Conservation (phyloP, 1,139 yeast species). For the Zygoascus meyerae region DNA sequence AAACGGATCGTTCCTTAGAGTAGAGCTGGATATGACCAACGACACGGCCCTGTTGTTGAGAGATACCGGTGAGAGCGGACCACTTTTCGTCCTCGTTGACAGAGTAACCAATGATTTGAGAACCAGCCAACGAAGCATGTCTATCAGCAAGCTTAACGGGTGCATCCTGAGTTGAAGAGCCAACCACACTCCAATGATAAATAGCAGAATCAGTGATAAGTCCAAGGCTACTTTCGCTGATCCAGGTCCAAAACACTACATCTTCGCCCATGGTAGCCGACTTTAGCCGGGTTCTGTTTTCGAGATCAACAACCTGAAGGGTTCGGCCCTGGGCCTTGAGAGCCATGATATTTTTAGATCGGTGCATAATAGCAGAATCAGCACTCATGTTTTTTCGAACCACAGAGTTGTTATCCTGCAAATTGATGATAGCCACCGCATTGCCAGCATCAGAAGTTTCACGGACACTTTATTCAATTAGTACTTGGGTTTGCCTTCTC, state of each 20-base stretch:
- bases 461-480: slow-evolving; percentile 51
- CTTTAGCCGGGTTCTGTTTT: slow-evolving; percentile 81
- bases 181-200: slow-evolving; percentile 79
- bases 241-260: slow-evolving; percentile 95
- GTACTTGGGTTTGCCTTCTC: background rate
- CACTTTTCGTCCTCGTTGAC: slow-evolving; percentile 79
- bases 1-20: slow-evolving; percentile 80
- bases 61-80: slow-evolving; percentile 94
- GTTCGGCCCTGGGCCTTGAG: slow-evolving; percentile 95
- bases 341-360: slow-evolving; percentile 78
- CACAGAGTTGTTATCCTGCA: slow-evolving; percentile 67
- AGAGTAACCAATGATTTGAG: slow-evolving; percentile 88
- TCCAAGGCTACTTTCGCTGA: slow-evolving; percentile 66
- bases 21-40: slow-evolving; percentile 95
- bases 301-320: slow-evolving; percentile 87
- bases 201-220: slow-evolving; percentile 73
- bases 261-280: slow-evolving; percentile 84
- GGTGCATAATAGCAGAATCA: slow-evolving; percentile 97
- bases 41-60: slow-evolving; percentile 90
- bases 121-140: slow-evolving; percentile 69
- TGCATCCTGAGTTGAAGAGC: slow-evolving; percentile 64
- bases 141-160: slow-evolving; percentile 79
- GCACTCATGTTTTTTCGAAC: slow-evolving; percentile 92
- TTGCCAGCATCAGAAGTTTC: slow-evolving; percentile 73
- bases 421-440: slow-evolving; percentile 82